These are phyloP conservation scores for Moelleriella libera DNA, from an alignment of 2,329 filamentous ascomycete genomes.

Conservation along the genomic window DNA sequence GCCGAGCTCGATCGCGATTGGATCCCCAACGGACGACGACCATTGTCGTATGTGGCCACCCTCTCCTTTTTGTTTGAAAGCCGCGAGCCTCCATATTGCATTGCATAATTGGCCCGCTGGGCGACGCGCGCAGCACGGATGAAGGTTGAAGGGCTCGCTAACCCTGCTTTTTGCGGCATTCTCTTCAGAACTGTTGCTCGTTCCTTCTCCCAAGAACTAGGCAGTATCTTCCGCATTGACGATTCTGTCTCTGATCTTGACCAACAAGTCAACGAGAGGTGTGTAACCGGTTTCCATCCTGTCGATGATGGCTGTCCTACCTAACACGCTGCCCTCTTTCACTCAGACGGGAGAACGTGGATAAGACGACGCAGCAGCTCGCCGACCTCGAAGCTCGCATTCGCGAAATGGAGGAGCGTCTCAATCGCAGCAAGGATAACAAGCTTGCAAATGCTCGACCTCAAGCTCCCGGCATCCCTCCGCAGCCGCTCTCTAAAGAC, in stretches of 20 bases:
- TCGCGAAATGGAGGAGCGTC: slow-evolving; percentile 69
- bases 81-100: too few species aligned
- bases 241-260: slow-evolving; percentile 61
- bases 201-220: slow-evolving; percentile 74
- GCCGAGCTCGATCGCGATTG: slow-evolving; percentile 62
- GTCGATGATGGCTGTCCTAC: not conserved
- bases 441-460: slow-evolving; percentile 8
- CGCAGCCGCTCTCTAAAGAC: slow-evolving; percentile 9
- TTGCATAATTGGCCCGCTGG: too few species aligned
- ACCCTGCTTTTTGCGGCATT: not conserved
- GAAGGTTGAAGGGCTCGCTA: too few species aligned
- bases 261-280: slow-evolving; percentile 72
- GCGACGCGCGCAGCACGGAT: too few species aligned
- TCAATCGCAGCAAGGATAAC: slow-evolving; percentile 28
- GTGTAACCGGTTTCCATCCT: slow-evolving; percentile 28
- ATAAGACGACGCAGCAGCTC: slow-evolving; percentile 62
- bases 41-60: slow-evolving; percentile 58
- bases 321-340: slow-evolving; percentile 2
- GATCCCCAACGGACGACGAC: slow-evolving; percentile 64
- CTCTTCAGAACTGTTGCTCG: slow-evolving; percentile 65
- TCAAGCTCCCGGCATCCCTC: slow-evolving; percentile 4
- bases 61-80: not conserved
- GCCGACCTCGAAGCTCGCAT: slow-evolving; percentile 74
- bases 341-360: slow-evolving; percentile 40
- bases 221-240: slow-evolving; percentile 82